phyloP scores from a whole-genome alignment of 179 eudicot genomes.

The Beta corolliflora region DNA sequence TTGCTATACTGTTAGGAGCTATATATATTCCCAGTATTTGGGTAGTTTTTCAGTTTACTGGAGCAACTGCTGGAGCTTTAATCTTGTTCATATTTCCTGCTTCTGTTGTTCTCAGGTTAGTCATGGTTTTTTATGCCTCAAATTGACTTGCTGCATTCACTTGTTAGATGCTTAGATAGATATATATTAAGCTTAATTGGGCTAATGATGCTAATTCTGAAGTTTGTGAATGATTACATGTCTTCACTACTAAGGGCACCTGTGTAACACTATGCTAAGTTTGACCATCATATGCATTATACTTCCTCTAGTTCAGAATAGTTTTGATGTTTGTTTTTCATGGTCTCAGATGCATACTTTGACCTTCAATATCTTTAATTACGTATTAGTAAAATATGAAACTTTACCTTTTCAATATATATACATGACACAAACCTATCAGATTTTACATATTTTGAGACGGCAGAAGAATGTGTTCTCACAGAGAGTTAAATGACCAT shows the following conservation, averaged over 20 bases:
- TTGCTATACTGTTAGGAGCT: slow-evolving; percentile 58
- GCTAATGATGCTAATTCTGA: not conserved
- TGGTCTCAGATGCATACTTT: too few species aligned
- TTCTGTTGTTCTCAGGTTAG: slow-evolving; percentile 75
- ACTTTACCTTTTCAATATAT: too few species aligned
- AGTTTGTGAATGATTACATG: not conserved
- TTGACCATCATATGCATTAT: not conserved
- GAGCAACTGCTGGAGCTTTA: slow-evolving; percentile 77
- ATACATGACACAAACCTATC: too few species aligned
- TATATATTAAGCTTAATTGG: not conserved
- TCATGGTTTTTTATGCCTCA: not conserved
- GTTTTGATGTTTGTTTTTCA: too few species aligned
- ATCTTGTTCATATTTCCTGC: slow-evolving; percentile 87
- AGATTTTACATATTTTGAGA: too few species aligned
- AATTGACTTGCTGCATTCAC: not conserved
- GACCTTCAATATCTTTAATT: too few species aligned
- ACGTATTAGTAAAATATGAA: too few species aligned
- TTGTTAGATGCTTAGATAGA: not conserved
- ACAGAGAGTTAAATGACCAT: not conserved
- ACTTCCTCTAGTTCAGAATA: not conserved
- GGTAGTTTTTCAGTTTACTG: slow-evolving; percentile 68
- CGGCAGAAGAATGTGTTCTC: too few species aligned
- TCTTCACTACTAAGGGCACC: not conserved
- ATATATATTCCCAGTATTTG: slow-evolving; percentile 59
- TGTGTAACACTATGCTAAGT: not conserved